Evolutionary conservation across 805 yeast genomes (phyloP).

Genomic region (Saturnispora serradocipensis): DNA sequence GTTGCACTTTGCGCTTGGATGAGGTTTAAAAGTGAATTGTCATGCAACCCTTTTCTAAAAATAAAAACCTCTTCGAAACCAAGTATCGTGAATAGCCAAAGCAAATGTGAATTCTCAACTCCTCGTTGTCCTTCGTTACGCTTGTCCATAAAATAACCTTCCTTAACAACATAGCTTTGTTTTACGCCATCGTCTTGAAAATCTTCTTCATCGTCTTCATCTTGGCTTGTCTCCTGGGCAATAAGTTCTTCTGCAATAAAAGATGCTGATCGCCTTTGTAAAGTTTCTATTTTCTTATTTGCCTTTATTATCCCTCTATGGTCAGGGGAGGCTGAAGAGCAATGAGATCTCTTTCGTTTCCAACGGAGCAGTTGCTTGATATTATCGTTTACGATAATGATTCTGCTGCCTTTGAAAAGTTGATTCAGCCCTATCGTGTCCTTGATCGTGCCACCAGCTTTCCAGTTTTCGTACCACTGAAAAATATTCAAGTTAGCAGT

Average conservation of each 20-base stretch:
- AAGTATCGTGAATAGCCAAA: neutral
- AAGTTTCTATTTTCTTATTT: neutral
- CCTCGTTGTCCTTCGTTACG: neutral
- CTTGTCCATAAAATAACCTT: neutral
- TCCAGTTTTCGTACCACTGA: conserved; percentile 33
- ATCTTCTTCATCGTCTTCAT: conserved; percentile 2
- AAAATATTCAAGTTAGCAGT: conserved; percentile 30
- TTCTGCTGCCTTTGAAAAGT: conserved; percentile 26
- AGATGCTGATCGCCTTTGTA: conserved; percentile 16
- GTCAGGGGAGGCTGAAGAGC: neutral
- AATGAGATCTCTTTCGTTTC: neutral
- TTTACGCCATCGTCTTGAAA: neutral
- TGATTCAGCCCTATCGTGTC: conserved; percentile 37
- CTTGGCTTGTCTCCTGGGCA: neutral
- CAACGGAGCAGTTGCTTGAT: neutral
- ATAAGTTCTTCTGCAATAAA: neutral
- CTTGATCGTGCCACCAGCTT: conserved; percentile 23
- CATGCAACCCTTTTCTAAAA: neutral
- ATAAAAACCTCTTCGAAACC: neutral
- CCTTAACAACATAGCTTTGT: neutral
- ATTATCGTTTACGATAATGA: conserved; percentile 29
- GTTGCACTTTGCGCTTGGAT: neutral
- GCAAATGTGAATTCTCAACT: neutral
- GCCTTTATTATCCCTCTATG: neutral
- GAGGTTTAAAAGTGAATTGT: neutral